Conservation (phyloP, 192 early-diverging fungal species). For the Podila minutissima region DNA sequence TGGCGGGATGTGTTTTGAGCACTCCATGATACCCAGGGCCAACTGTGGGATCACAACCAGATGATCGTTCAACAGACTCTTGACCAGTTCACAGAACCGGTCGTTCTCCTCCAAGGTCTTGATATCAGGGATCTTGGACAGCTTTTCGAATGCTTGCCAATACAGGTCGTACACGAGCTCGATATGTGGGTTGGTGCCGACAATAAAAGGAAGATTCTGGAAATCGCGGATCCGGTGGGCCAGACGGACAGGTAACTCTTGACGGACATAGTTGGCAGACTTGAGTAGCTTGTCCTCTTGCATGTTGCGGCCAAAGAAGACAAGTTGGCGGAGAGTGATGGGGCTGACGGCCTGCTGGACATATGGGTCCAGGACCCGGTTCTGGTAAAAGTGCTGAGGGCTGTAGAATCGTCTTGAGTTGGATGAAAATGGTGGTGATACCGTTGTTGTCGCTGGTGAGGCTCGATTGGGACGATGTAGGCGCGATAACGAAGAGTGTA, state of each 20-base stretch:
- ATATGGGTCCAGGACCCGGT: constrained; percentile 89
- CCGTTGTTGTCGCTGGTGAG: background rate
- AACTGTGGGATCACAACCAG: constrained; percentile 89
- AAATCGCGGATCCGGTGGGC: constrained; percentile 94
- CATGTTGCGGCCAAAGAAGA: constrained; percentile 89
- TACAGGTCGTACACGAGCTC: constrained; percentile 87
- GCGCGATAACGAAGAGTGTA: too few relatives aligned
- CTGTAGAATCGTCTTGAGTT: constrained; percentile 17
- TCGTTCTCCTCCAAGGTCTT: constrained; percentile 85
- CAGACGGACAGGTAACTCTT: constrained; percentile 88
- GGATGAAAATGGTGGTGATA: background rate
- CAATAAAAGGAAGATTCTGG: constrained; percentile 92
- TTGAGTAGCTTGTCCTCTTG: constrained; percentile 84
- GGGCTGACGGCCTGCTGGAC: constrained; percentile 78
- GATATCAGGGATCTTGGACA: constrained; percentile 77
- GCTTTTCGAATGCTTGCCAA: constrained; percentile 92
- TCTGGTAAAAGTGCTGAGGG: constrained; percentile 90
- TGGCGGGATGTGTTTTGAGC: constrained; percentile 71
- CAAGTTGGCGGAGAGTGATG: constrained; percentile 90
- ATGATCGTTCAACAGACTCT: constrained; percentile 80
- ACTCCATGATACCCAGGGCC: constrained; percentile 87
- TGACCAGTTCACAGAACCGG: constrained; percentile 80
- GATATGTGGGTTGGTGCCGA: constrained; percentile 93
- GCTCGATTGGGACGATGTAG: too few relatives aligned
- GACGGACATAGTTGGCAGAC: constrained; percentile 90